Evolutionary conservation across 2,329 filamentous ascomycete species (phyloP), one percentile per base, ranked within the genome.

Genomic region (Phaeosphaeria sp.): DNA sequence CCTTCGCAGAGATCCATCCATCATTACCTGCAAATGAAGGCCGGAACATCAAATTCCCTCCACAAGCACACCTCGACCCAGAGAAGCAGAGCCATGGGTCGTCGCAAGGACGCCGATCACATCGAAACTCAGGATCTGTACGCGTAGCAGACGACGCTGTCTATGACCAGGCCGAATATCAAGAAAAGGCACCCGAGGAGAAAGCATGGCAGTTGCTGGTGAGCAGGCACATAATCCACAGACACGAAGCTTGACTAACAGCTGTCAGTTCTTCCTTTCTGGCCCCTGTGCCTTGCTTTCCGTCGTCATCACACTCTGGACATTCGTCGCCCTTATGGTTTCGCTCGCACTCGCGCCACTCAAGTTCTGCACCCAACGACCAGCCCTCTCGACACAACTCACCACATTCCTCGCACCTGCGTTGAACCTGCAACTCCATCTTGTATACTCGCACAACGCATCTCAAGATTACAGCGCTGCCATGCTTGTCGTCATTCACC

Each of bases 221-320:
- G 75, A 48, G 73, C 36, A 22, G 21, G 30, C 36, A 24, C 13
- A 3, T 11, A 27, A 4, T 4, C 15, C 40, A 11, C 21, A 24
- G 13, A 18, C 40, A 24, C 11, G 22, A 24, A 11, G 4, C 22
- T 3, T 51, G 13, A 36, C 64, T 69, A 62, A 67, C 57, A 45
- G 18, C 21, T 15, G n/a, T 48, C 59, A 84, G 83, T 78, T 86
- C 63, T 85, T 82, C 66, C 78, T 87, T 36, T 84, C 83, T 20
- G 73, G 78, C 22, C 81, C 85, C 17, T 83, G 84, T 61, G 83
- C 83, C 13, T 67, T 86, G 6, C 80, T 87, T 64, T 86, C 85
- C 51, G 66, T 85, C 30, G 69, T 81, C 60, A 83, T 85, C 61
- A 78, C 80, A 40, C 57, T 87, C 49, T 89, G 86, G 78, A 83